Evolutionary conservation across 805 yeast genomes (phyloP), one percentile per base, ranked within the genome.

Genomic region (Barnettozyma sucrosica): DNA sequence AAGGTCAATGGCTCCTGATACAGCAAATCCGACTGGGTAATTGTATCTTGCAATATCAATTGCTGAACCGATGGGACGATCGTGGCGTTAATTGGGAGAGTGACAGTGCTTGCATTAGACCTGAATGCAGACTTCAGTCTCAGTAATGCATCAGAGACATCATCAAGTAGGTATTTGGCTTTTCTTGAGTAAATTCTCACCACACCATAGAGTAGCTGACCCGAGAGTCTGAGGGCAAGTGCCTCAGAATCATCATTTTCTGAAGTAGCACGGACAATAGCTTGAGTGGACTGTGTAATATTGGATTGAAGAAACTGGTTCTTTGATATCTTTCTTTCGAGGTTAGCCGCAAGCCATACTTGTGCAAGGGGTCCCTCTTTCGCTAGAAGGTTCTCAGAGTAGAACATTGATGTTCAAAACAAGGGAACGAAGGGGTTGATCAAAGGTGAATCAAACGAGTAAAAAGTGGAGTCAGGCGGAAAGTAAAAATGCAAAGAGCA

Each of bases 311-410:
- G 69, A 40, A 83, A 71, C 60, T 86, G 92, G 45, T 78, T 79
- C 56, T 84, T 83, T 38, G 89, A 75, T 30, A 87, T 75, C 55
- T 82, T 83, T 57, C 80, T 79, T 56, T 89, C 95, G 66, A 89
- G 75, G 61, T 87, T 89, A 19, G 96, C 92, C 9, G 97, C 97
- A 41, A 89, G 72, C 97, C 97, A 89, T 8, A 89, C 89, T 54
- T 83, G 86, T 3, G 95, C 95, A 51, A 89, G 70, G 1, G 96
- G 96, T 3, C 96, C 95, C 60, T 82, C 82, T 51, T 79, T 81
- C 2, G 86, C 72, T 19, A 82, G 69, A 28, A 80, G 63, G 43
- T 71, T 70, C 45, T 77, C 81, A 2, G 80, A 70, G 51, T 68
- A 74, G 54, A 74, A 71, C 81, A 77, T 76, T 4, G 11, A 6